phyloP scores from a whole-genome alignment of 306 rosid species.

The Hylodesmum podocarpum region DNA sequence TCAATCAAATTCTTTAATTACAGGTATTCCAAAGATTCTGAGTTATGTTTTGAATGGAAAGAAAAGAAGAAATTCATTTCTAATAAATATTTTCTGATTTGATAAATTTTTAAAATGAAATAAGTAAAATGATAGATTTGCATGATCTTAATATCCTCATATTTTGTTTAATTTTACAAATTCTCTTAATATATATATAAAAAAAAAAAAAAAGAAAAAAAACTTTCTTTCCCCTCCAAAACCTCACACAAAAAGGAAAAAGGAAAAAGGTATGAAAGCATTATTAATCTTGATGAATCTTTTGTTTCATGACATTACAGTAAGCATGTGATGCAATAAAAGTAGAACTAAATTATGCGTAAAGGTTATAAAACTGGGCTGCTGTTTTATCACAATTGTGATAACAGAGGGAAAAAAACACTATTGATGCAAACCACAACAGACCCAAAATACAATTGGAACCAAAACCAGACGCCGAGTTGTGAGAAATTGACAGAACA shows the following conservation, averaged over 20 bases:
- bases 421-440: neutral
- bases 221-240: neutral
- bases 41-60: neutral
- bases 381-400: neutral
- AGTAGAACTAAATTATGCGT: neutral
- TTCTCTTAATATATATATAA: neutral
- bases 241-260: neutral
- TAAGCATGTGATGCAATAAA: neutral
- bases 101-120: neutral
- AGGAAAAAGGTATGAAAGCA: neutral
- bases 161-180: neutral
- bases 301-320: neutral
- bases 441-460: neutral
- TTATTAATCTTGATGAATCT: neutral
- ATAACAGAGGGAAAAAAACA: neutral
- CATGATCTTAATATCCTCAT: neutral
- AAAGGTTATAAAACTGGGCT: neutral
- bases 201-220: neutral
- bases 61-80: neutral
- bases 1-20: neutral
- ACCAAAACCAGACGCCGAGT: neutral
- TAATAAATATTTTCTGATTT: neutral
- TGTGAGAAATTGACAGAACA: neutral
- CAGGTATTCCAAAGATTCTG: neutral
- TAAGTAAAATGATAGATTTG: neutral